Percentiles rank a stretch among this genome's conserved stretches.
Evolutionary conservation across 2,329 filamentous ascomycete genomes (phyloP).

Genomic region (Plenodomus lindquistii): DNA sequence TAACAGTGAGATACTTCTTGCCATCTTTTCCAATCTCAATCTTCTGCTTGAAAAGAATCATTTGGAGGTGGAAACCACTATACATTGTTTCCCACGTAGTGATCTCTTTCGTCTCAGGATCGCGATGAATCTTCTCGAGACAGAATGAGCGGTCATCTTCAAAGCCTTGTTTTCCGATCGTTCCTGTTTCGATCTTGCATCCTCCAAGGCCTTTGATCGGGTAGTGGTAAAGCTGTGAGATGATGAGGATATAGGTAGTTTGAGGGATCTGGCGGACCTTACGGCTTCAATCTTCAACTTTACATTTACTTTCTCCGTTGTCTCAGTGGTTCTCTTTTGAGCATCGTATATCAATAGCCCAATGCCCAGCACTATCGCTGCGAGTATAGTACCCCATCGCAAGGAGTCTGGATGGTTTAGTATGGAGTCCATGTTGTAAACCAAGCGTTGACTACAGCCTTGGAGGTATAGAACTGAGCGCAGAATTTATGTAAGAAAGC

Average conservation of each 20-base stretch:
- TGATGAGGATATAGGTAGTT: background rate
- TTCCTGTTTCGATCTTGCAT: conserved; percentile 6
- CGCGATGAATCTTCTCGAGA: conserved; percentile 15
- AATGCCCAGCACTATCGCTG: conserved; percentile 3
- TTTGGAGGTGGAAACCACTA: conserved; percentile 17
- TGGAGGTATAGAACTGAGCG: no score
- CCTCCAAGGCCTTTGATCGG: conserved; percentile 15
- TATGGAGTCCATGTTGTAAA: background rate
- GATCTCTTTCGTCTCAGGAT: conserved; percentile 10
- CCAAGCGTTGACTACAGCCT: no score
- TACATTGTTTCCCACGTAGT: conserved; percentile 14
- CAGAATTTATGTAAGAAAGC: no score
- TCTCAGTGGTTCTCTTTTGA: conserved; percentile 1
- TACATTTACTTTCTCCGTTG: conserved; percentile 6
- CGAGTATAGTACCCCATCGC: conserved; percentile 7
- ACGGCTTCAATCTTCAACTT: conserved; percentile 14
- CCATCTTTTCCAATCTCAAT: conserved; percentile 5
- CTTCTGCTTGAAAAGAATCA: conserved; percentile 14
- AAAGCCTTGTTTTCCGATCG: conserved; percentile 10
- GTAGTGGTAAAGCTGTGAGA: conserved; percentile 11
- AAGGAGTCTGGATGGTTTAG: background rate
- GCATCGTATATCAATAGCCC: conserved; percentile 6
- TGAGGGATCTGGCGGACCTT: background rate
- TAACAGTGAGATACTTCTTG: conserved; percentile 4
- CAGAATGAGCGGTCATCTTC: conserved; percentile 18